These are phyloP conservation scores for Cladophialophora chaetospira DNA, from an alignment of 2,329 filamentous ascomycete genomes.

Conservation along the genomic window DNA sequence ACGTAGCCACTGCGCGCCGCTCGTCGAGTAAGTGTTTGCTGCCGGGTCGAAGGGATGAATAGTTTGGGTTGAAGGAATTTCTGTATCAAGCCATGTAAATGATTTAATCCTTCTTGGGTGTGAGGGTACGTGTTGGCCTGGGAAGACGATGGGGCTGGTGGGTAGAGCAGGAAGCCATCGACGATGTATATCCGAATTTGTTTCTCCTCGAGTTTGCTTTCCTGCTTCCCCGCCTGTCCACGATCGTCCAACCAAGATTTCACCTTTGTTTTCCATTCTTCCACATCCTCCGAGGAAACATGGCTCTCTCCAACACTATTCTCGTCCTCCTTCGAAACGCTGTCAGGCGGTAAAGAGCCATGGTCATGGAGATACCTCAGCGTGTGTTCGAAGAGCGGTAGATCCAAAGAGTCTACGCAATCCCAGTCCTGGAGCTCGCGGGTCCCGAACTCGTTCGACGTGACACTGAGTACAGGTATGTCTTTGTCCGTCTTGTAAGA, in stretches of 20 bases:
- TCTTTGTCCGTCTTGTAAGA: constrained; percentile 78
- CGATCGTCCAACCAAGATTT: constrained; percentile 30
- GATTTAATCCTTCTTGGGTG: background rate
- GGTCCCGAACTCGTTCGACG: constrained; percentile 41
- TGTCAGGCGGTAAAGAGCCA: constrained; percentile 56
- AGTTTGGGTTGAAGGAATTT: constrained; percentile 71
- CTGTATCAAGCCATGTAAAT: constrained; percentile 29
- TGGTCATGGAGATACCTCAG: constrained; percentile 70
- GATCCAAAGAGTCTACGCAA: constrained; percentile 75
- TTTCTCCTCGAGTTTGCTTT: background rate
- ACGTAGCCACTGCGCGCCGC: constrained; percentile 50
- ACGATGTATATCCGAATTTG: constrained; percentile 66
- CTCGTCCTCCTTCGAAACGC: constrained; percentile 60
- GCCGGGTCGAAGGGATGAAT: constrained; percentile 72
- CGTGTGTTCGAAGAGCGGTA: constrained; percentile 66
- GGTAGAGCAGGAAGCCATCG: constrained; percentile 87
- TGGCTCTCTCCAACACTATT: constrained; percentile 54
- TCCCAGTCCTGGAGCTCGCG: constrained; percentile 82
- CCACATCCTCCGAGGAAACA: constrained; percentile 36
- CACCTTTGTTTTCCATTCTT: constrained; percentile 29
- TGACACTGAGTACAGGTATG: constrained; percentile 51
- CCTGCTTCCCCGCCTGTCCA: background rate
- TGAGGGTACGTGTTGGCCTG: constrained; percentile 9
- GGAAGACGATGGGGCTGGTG: constrained; percentile 39
- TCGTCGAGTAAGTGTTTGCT: constrained; percentile 44